Conservation (phyloP, 192 early-diverging fungal genomes). For the Linderina pennispora region DNA sequence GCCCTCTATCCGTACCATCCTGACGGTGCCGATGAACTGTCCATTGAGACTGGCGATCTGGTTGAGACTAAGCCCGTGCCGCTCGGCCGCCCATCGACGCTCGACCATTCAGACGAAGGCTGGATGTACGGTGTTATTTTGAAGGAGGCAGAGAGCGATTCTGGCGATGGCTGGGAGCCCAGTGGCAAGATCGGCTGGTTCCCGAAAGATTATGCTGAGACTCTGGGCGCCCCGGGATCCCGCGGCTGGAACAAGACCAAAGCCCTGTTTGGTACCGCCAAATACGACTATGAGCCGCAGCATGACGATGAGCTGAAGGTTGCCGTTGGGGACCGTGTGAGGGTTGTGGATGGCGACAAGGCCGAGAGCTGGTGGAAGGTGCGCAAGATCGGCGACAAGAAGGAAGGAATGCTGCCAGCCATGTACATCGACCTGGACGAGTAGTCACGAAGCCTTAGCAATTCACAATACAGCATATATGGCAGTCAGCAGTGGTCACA, state of each 20-base stretch:
- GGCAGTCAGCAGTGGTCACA: no score
- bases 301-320: slow-evolving; percentile 40
- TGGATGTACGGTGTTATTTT: slow-evolving; percentile 42
- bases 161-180: slow-evolving; percentile 27
- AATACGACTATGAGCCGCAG: slow-evolving; percentile 39
- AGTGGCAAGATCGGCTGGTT: slow-evolving; percentile 34
- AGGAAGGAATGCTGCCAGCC: slow-evolving; percentile 34
- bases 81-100: not conserved
- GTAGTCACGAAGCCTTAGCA: no score
- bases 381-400: slow-evolving; percentile 3
- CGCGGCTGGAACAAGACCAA: slow-evolving; percentile 34
- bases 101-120: slow-evolving; percentile 20
- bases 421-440: slow-evolving; percentile 46
- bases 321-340: slow-evolving; percentile 16
- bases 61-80: slow-evolving; percentile 27
- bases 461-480: no score
- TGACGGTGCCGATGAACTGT: slow-evolving; percentile 9
- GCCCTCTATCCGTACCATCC: slow-evolving; percentile 33
- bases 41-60: slow-evolving; percentile 23
- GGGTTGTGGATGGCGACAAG: slow-evolving; percentile 36
- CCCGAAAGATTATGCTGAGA: slow-evolving; percentile 33
- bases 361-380: slow-evolving; percentile 46
- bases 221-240: slow-evolving; percentile 20
- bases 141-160: slow-evolving; percentile 7
- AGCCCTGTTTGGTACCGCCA: slow-evolving; percentile 30